Percentiles rank a stretch among this genome's conserved stretches.
Conservation (phyloP, 495 filamentous ascomycete genomes). For the Hypoxylon fuscum region DNA sequence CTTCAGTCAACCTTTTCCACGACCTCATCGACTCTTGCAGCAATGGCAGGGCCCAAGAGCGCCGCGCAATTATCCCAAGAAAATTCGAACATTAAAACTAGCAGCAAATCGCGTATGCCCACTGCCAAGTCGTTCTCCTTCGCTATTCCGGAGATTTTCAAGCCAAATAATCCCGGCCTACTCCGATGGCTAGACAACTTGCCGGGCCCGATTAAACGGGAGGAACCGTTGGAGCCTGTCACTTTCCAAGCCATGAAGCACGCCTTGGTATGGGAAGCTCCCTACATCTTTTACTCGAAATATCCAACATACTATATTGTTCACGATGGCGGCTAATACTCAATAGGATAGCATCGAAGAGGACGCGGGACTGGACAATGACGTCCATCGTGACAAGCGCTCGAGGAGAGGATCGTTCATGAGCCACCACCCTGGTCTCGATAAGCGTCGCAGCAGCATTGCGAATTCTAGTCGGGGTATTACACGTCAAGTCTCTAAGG, state of each 20-base stretch:
- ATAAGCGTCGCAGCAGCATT: constrained; percentile 14
- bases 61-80: neutral
- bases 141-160: constrained; percentile 24
- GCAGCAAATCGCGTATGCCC: constrained; percentile 14
- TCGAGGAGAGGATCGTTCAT: constrained; percentile 5
- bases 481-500: constrained; percentile 22
- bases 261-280: constrained; percentile 24
- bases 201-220: constrained; percentile 17
- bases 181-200: constrained; percentile 32
- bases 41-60: neutral
- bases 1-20: too few relatives aligned
- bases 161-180: constrained; percentile 18
- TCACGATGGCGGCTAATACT: constrained; percentile 6
- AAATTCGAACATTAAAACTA: neutral
- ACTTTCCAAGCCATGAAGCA: constrained; percentile 30
- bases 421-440: neutral
- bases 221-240: constrained; percentile 17
- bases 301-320: neutral
- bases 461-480: constrained; percentile 8
- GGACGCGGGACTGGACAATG: neutral
- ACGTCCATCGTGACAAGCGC: constrained; percentile 29
- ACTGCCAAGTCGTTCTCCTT: constrained; percentile 32
- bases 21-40: too few relatives aligned
- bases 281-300: neutral
- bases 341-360: constrained; percentile 17